Conservation (phyloP, 164 flowering plant genomes). For the Magnolia kwangsiensis region DNA sequence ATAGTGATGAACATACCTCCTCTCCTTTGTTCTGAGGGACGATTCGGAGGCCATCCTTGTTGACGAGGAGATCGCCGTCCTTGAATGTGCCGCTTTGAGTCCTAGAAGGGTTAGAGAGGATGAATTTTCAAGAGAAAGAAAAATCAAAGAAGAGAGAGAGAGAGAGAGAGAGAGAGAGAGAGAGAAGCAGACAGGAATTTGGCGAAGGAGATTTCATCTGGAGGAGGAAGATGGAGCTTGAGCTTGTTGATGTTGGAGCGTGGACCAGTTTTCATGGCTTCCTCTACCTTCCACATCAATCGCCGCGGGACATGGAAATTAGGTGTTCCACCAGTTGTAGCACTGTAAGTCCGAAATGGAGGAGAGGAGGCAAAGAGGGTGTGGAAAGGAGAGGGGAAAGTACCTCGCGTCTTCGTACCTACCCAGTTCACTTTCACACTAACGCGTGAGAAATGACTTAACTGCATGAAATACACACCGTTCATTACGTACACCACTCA, state of each 20-base stretch:
- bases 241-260: conserved; percentile 2
- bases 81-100: conserved; percentile 84
- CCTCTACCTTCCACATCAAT: too few relatives aligned
- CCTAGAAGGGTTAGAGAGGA: conserved; percentile 26
- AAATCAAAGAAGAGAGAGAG: background rate
- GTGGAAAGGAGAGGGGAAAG: too few relatives aligned
- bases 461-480: too few relatives aligned
- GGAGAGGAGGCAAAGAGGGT: too few relatives aligned
- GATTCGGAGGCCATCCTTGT: conserved; percentile 79
- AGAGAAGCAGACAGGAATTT: conserved; percentile 54
- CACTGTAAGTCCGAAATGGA: too few relatives aligned
- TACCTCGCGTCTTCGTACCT: too few relatives aligned
- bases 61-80: conserved; percentile 92
- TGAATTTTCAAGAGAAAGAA: background rate
- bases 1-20: conserved; percentile 30
- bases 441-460: too few relatives aligned
- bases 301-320: too few relatives aligned
- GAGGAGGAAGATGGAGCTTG: conserved; percentile 20
- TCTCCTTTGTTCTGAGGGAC: conserved; percentile 54
- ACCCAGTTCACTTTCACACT: too few relatives aligned
- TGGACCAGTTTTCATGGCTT: too few relatives aligned
- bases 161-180: background rate
- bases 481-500: too few relatives aligned
- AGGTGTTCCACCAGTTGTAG: too few relatives aligned
- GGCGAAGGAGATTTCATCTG: conserved; percentile 32